A percentile compares a stretch with the other conserved stretches of the same genome.
phyloP scores from a whole-genome alignment of 73 alveolate species.

The Uronychia setigera region DNA sequence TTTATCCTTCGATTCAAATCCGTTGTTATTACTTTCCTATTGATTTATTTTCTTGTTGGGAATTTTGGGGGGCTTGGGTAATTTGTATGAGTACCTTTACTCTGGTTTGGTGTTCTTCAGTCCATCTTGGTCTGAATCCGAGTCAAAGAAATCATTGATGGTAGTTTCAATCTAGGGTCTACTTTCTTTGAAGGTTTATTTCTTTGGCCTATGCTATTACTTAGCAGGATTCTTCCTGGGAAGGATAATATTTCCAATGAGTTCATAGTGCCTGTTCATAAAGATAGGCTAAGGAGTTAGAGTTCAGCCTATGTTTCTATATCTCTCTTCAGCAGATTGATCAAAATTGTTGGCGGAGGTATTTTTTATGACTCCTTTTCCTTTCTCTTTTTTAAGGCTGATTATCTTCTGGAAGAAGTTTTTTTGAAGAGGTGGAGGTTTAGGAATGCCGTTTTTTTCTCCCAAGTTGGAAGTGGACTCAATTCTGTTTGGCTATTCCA shows the following conservation, averaged over 20 bases:
- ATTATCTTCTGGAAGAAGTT: neutral
- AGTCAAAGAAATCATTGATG: neutral
- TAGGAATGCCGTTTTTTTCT: neutral
- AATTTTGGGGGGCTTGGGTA: too few species aligned
- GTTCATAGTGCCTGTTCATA: neutral
- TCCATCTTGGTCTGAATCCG: neutral
- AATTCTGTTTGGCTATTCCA: too few species aligned
- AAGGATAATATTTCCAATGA: neutral
- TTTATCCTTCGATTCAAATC: too few species aligned
- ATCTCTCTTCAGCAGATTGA: too few species aligned
- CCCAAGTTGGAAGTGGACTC: too few species aligned
- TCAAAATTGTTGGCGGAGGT: too few species aligned
- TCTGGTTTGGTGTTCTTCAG: too few species aligned
- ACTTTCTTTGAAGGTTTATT: neutral
- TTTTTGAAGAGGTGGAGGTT: neutral
- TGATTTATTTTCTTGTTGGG: too few species aligned
- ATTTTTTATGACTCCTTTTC: constrained; percentile 3
- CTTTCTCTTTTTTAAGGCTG: neutral
- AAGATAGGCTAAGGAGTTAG: neutral
- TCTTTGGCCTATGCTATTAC: neutral
- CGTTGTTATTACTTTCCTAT: too few species aligned
- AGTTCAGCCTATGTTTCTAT: too few species aligned
- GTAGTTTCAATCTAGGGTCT: neutral
- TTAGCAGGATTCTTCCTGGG: neutral
- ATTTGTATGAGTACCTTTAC: too few species aligned